phyloP scores from a whole-genome alignment of 192 early-diverging fungal genomes.

The Linnemannia hyalina region DNA sequence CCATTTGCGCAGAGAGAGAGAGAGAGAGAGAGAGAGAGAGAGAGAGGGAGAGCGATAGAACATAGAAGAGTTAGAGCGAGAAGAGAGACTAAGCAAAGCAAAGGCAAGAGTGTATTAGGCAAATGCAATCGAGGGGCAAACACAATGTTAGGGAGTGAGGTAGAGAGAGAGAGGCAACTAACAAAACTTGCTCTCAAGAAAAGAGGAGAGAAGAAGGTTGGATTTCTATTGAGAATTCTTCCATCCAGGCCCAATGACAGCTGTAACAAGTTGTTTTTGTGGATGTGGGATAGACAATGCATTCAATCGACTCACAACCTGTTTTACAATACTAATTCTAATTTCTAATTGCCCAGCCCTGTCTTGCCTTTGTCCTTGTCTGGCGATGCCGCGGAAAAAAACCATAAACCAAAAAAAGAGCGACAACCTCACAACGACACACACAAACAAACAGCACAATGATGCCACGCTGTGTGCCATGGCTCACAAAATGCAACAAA shows the following conservation, averaged over 20 bases:
- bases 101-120: neutral
- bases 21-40: neutral
- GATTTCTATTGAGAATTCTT: constrained; percentile 1
- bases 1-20: neutral
- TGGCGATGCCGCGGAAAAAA: constrained; percentile 9
- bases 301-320: neutral
- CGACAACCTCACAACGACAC: neutral
- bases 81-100: neutral
- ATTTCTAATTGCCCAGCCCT: neutral
- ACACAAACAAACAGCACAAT: constrained; percentile 7
- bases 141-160: no score
- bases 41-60: neutral
- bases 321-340: neutral
- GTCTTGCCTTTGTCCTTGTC: neutral
- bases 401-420: constrained; percentile 4
- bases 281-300: neutral
- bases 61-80: neutral
- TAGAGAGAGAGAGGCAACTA: no score
- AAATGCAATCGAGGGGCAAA: no score
- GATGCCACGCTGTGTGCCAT: constrained; percentile 15
- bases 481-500: neutral
- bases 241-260: neutral
- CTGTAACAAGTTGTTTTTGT: neutral
- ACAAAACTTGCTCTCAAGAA: neutral
- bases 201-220: neutral